Conservation (phyloP, 192 early-diverging fungal species). For the Endogone sp. region DNA sequence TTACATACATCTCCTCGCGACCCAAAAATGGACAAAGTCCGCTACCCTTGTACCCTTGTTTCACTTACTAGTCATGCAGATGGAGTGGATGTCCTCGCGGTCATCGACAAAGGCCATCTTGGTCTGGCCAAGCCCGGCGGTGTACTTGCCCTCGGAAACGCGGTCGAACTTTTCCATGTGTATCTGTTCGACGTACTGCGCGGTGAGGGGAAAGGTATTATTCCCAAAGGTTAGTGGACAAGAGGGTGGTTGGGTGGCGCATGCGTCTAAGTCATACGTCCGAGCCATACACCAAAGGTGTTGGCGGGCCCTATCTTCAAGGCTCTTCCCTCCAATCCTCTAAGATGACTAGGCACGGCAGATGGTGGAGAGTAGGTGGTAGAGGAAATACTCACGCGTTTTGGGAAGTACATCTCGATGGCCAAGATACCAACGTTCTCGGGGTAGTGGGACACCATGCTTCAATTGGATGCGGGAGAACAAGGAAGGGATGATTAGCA, state of each 20-base stretch:
- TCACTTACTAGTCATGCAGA: conserved; percentile 75
- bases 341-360: not conserved
- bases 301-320: not conserved
- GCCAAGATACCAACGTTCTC: conserved; percentile 44
- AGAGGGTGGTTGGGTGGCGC: conserved; percentile 6
- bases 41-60: too few species aligned
- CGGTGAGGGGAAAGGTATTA: too few species aligned
- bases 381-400: conserved; percentile 31
- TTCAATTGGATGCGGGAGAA: not conserved
- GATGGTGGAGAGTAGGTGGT: too few species aligned
- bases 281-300: too few species aligned
- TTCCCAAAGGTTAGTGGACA: not conserved
- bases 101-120: conserved; percentile 97
- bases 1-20: too few species aligned
- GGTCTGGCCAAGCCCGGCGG: conserved; percentile 93
- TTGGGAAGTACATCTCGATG: conserved; percentile 46
- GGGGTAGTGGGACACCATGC: conserved; percentile 26
- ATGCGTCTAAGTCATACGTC: too few species aligned
- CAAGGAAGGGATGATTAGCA: not conserved
- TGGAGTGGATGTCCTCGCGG: conserved; percentile 91
- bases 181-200: conserved; percentile 56
- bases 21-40: not conserved
- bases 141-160: conserved; percentile 95
- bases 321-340: not conserved
- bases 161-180: conserved; percentile 85